These are phyloP conservation scores for Monarda citriodora DNA, from an alignment of 305 asterid species.

Conservation along the genomic window DNA sequence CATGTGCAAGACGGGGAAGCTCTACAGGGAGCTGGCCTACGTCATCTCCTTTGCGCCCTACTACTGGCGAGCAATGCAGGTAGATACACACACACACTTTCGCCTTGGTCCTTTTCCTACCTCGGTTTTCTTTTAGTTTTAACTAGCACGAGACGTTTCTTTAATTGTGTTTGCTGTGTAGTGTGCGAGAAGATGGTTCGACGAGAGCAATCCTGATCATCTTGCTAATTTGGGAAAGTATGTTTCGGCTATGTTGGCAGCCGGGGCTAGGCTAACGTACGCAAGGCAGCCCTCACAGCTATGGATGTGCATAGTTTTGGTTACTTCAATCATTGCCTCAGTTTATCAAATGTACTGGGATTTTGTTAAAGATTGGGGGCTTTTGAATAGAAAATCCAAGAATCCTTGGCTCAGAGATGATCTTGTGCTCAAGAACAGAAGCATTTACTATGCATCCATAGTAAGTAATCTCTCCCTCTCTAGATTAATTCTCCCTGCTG, in stretches of 20 bases:
- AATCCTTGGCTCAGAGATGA: slow-evolving; percentile 91
- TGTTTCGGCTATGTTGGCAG: slow-evolving; percentile 96
- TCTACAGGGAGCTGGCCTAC: slow-evolving; percentile 79
- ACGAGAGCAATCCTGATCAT: slow-evolving; percentile 68
- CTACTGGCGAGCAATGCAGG: slow-evolving; percentile 99
- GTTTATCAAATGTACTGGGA: slow-evolving; percentile 96
- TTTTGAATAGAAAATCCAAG: slow-evolving; percentile 61
- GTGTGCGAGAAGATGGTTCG: slow-evolving; percentile 94
- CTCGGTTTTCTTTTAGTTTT: too few relatives aligned
- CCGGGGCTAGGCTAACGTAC: slow-evolving; percentile 88
- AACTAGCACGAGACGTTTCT: slow-evolving; percentile 9
- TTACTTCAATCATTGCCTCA: slow-evolving; percentile 80
- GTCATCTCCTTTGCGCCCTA: slow-evolving; percentile 94
- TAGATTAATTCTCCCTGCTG: too few relatives aligned
- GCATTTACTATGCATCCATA: slow-evolving; percentile 78
- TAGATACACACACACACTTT: neutral
- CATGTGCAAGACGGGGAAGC: slow-evolving; percentile 74
- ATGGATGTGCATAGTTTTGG: slow-evolving; percentile 67
- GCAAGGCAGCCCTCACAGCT: slow-evolving; percentile 48
- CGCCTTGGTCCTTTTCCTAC: too few relatives aligned
- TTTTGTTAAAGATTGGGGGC: slow-evolving; percentile 95
- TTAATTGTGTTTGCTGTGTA: slow-evolving; percentile 9
- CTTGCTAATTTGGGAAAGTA: slow-evolving; percentile 90
- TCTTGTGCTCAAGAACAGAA: slow-evolving; percentile 65
- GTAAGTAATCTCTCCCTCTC: slow-evolving; percentile 42